phyloP scores from a whole-genome alignment of 441 rosid species.

The Geranium incanum region DNA sequence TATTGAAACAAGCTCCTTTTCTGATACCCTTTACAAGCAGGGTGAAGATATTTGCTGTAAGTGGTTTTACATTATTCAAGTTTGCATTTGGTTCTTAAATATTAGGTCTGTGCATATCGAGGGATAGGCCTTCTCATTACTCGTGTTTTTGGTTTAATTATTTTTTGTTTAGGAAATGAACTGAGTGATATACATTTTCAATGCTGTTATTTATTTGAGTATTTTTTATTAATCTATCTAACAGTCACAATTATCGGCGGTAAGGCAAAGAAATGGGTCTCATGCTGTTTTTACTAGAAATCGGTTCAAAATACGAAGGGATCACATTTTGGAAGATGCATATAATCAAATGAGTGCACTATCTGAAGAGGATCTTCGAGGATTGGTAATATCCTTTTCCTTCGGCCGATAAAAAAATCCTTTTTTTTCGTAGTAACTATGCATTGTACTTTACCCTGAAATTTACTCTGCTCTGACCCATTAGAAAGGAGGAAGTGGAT shows the following conservation, averaged over 20 bases:
- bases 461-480: conserved; percentile 18
- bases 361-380: conserved; percentile 94
- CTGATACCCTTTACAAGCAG: conserved; percentile 94
- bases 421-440: conserved; percentile 15
- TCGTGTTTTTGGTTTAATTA: not conserved
- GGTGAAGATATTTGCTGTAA: conserved; percentile 89
- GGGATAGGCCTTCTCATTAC: conserved; percentile 14
- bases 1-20: conserved; percentile 94
- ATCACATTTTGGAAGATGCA: conserved; percentile 96
- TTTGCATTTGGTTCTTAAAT: conserved; percentile 10
- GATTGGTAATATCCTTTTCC: conserved; percentile 48
- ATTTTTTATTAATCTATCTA: conserved; percentile 17
- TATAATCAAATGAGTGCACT: conserved; percentile 90
- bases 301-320: conserved; percentile 86
- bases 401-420: too few relatives aligned
- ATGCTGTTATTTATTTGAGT: conserved; percentile 8
- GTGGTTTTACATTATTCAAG: conserved; percentile 22
- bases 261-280: conserved; percentile 66
- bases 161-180: conserved; percentile 1
- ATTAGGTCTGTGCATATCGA: not conserved
- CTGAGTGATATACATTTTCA: conserved; percentile 13
- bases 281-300: conserved; percentile 73
- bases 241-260: conserved; percentile 72
- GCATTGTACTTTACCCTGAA: conserved; percentile 4
- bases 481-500: not conserved